Conservation (phyloP, 2,329 filamentous ascomycete genomes). For the Fusarium sp. region DNA sequence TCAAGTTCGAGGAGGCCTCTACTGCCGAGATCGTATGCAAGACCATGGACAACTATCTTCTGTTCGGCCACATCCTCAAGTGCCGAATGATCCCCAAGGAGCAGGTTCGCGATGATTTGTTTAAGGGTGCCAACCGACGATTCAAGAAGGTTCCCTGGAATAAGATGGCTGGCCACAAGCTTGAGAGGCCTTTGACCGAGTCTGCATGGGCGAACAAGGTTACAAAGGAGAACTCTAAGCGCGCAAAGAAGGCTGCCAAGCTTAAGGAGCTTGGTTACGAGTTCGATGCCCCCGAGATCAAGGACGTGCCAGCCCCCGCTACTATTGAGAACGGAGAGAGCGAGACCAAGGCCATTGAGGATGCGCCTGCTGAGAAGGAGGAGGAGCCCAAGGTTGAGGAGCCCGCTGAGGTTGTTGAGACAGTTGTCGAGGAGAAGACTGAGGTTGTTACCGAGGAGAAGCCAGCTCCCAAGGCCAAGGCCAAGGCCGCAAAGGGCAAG, state of each 20-base stretch:
- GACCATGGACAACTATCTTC: conserved; percentile 97
- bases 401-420: conserved; percentile 35
- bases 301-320: conserved; percentile 58
- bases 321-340: conserved; percentile 48
- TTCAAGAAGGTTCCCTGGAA: conserved; percentile 92
- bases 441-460: conserved; percentile 40
- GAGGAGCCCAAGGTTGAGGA: conserved; percentile 42
- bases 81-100: conserved; percentile 81
- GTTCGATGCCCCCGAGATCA: conserved; percentile 78
- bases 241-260: conserved; percentile 75
- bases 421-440: conserved; percentile 38
- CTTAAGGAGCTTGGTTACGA: conserved; percentile 86
- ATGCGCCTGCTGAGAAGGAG: conserved; percentile 47
- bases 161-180: conserved; percentile 79
- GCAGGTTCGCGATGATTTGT: conserved; percentile 82
- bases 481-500: conserved; percentile 46
- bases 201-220: conserved; percentile 83
- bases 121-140: conserved; percentile 88
- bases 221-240: conserved; percentile 74
- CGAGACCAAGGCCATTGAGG: conserved; percentile 50
- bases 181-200: conserved; percentile 78
- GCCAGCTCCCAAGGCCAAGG: conserved; percentile 45
- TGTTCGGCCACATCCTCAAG: conserved; percentile 94
- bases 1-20: conserved; percentile 84
- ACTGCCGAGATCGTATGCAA: conserved; percentile 90